Percentiles rank a stretch among this genome's conserved stretches.
Conservation (phyloP, 345 rosid species). For the Citrus cavaleriei region DNA sequence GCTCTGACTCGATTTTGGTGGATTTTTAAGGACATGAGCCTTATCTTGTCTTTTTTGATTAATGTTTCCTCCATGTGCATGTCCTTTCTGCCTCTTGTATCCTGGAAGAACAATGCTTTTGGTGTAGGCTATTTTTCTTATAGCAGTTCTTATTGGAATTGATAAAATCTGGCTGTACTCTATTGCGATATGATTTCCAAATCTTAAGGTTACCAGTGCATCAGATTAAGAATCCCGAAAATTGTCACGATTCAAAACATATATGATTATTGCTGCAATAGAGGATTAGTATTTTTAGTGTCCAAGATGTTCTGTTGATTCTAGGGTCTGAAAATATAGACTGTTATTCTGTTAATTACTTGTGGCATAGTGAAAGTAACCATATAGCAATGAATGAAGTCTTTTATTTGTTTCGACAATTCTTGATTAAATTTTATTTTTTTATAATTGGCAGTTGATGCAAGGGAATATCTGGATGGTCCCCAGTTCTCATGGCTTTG, state of each 20-base stretch:
- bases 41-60: neutral
- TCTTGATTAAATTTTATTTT: neutral
- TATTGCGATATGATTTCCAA: neutral
- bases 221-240: neutral
- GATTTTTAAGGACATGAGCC: neutral
- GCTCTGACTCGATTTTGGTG: neutral
- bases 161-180: neutral
- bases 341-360: neutral
- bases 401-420: neutral
- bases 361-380: neutral
- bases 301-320: neutral
- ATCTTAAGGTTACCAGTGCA: no score
- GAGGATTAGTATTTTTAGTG: neutral
- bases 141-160: neutral
- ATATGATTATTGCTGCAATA: neutral
- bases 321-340: neutral
- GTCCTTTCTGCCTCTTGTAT: neutral
- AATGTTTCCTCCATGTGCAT: neutral
- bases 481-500: conserved; percentile 50
- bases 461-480: conserved; percentile 79
- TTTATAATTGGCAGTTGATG: conserved; percentile 55
- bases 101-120: neutral
- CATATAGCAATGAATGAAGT: neutral
- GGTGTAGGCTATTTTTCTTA: neutral
- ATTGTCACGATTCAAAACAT: neutral